Evolutionary conservation across 495 filamentous ascomycete genomes (phyloP), one percentile per base, ranked within the genome.

Genomic region (Annulohypoxylon stygium): DNA sequence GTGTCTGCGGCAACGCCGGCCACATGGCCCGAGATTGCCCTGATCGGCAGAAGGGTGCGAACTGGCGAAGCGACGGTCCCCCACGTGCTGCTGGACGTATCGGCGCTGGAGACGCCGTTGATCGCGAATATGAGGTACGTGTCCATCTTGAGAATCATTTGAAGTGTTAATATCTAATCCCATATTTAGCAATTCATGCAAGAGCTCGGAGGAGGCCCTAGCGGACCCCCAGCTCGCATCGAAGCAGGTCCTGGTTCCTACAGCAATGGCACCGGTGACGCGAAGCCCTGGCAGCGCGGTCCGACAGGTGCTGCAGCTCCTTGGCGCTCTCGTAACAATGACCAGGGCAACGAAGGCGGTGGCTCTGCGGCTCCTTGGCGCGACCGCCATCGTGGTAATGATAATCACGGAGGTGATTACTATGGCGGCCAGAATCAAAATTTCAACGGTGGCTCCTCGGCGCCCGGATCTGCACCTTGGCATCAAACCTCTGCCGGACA

Each of bases 21-120:
- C 93, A 97, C 76, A 95, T 97, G 92, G 93, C 91, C 69, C 89
- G 93, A 75, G 94, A 97, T 84, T 99, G 96, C 85, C 93, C 94
- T 23, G 94, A 98, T 77, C 89, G 93, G 78, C 93, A 95, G 82
- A 89, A 93, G 76, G 96, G 96, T 78, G 89, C 89, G 30, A 93
- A 93, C 79, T 98, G 93, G 93, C 94, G 95, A 67, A 97, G 97
- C 75, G 89, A 90, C 67, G 87, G 85, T 47, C 83, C 87, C 63
- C 79, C 78, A 55, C 78, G 81, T 53, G 51, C 80, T 57, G 83
- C 89, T 78, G 88, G 89, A 79, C 88, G 92, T 75, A 89, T 92
- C 67, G 89, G 92, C 80, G 83, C 87, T 67, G 94, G 92, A 63
- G 93, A 97, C 88, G 92, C 92, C 78, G 91, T 95, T 67, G 95